Percentiles rank a stretch among this genome's conserved stretches.
These are phyloP conservation scores for Tuber borchii DNA, from an alignment of 495 filamentous ascomycete genomes.

Conservation along the genomic window DNA sequence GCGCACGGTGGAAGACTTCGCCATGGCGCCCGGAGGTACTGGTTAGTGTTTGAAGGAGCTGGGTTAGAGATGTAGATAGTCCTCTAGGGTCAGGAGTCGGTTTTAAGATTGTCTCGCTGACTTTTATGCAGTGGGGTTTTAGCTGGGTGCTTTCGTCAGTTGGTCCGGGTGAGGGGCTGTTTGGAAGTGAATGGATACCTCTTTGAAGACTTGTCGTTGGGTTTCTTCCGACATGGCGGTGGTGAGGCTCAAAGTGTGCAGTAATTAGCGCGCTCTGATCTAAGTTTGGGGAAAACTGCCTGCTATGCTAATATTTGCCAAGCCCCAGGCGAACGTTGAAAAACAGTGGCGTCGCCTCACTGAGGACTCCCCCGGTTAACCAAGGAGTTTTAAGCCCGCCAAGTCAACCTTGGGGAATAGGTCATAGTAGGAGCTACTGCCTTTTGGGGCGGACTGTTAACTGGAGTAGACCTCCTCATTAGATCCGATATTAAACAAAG, in stretches of 20 bases:
- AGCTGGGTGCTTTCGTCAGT: neutral
- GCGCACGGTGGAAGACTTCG: constrained; percentile 62
- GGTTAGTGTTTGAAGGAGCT: neutral
- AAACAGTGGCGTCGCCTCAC: too few species aligned
- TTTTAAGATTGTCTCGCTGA: neutral
- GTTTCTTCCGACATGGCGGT: constrained; percentile 1
- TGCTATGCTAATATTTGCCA: too few species aligned
- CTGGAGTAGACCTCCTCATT: too few species aligned
- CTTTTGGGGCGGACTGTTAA: too few species aligned
- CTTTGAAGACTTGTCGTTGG: neutral
- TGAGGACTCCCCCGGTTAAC: too few species aligned
- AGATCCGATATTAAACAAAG: too few species aligned
- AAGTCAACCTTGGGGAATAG: too few species aligned
- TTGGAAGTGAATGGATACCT: neutral
- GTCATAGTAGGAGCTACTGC: too few species aligned
- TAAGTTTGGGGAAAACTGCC: neutral
- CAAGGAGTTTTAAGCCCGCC: too few species aligned
- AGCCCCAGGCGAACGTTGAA: too few species aligned
- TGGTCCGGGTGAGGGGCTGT: neutral
- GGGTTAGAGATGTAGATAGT: neutral
- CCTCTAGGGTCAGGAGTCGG: neutral
- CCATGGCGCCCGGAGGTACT: constrained; percentile 40
- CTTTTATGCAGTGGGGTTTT: neutral
- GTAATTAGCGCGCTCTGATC: neutral
- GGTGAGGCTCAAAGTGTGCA: neutral